Conservation (phyloP, 306 rosid species). For the Quercus berberidifolia region DNA sequence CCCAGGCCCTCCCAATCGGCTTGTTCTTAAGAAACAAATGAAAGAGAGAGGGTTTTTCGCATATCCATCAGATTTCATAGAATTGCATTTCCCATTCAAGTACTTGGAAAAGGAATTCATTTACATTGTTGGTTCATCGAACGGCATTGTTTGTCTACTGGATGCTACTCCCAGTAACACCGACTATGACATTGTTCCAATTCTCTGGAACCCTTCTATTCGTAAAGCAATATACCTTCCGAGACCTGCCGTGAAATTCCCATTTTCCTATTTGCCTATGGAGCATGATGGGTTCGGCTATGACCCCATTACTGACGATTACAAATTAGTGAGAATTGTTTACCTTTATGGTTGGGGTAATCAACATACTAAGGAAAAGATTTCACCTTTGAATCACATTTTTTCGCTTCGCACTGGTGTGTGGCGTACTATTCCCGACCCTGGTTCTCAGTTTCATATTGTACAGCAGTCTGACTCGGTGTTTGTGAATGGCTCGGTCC, state of each 20-base stretch:
- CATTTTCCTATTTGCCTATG: not conserved
- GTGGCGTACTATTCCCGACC: not conserved
- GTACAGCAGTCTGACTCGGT: not conserved
- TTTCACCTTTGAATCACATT: not conserved
- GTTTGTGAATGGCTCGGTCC: conserved; percentile 9
- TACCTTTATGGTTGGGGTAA: not conserved
- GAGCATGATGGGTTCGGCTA: conserved; percentile 12
- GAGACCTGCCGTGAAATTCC: not conserved
- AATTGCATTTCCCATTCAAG: not conserved
- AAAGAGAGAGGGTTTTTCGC: too few species aligned
- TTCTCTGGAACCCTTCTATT: conserved; percentile 17
- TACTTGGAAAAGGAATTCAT: not conserved
- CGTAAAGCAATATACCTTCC: not conserved
- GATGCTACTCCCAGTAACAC: not conserved
- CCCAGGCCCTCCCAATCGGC: too few species aligned
- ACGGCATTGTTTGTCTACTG: conserved; percentile 2
- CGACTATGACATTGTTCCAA: not conserved
- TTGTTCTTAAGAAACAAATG: too few species aligned
- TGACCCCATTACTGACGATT: not conserved
- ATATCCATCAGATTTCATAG: not conserved
- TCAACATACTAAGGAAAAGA: too few species aligned
- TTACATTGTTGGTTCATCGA: not conserved
- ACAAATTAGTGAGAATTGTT: conserved; percentile 10
- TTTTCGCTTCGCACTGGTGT: not conserved
- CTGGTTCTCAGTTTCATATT: not conserved